Base-by-base conservation (phyloP, 176 grass and related monocot species). In the Musa beccarii region DNA sequence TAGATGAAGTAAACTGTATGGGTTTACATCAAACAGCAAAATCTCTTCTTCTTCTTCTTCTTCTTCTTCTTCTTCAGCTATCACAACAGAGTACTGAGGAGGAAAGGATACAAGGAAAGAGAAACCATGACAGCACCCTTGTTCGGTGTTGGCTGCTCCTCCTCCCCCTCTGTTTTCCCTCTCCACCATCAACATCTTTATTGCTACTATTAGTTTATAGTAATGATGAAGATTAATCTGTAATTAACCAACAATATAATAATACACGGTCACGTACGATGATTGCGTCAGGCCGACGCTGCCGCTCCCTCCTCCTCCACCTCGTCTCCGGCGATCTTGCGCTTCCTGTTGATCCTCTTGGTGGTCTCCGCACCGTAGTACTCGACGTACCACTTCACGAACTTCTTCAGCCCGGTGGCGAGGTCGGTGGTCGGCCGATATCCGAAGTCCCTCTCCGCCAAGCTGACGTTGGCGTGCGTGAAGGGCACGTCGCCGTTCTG, bases 361-460 rank as follows among this genome's bases (percentile, higher is more conserved):
- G 34, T 43, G 65, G 3, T 64, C 21, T 64, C n/a, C 17, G 25
- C 65, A 26, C 71, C 21, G 71, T 73, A 55, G 71, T 73, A 73
- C 11, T 73, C 11, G 1, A 73, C 49, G 71, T 73, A 73, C 71
- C 71, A 73, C 24, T 73, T 55, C 4, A 73, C 71, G 22, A 73
- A 73, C 22, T 54, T 53, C 11, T 52, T 13, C 3, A 73, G 71
- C 6, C 71, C 71, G 52, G 71, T 73, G 71, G 71, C 52, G 21
- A 73, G 71, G 49, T 73, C 71, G 51, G 71, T 73, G 21, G 51
- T 73, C 71, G 71, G 71, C 52, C 52, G 71, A 52, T 73, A 73
- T 3, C 52, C 22, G 71, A 73, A 73, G 71, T 73, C 71, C 52
- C 7, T 53, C 71, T 23, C 52, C 22, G 71, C 71, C 52, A 54